Base-by-base conservation (phyloP, 371 early-diverging fungal genomes). In the Mucor plumbeus region DNA sequence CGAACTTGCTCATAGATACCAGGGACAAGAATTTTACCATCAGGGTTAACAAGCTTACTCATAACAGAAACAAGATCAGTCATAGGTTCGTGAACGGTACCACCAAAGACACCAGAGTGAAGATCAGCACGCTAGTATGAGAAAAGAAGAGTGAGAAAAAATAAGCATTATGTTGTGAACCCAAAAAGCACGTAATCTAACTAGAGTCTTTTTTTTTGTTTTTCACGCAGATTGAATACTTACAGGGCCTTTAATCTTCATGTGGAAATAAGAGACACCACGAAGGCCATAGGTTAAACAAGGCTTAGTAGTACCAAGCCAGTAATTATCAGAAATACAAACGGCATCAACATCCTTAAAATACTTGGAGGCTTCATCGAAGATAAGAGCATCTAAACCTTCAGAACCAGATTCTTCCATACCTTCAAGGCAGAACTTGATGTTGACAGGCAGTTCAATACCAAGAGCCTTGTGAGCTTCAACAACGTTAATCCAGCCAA, bases 251-350 rank as follows among this genome's bases (percentile, higher is more conserved):
- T 87, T 86, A 67, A 95, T 78, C 56, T 80, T 80, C 65, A 94
- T 59, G 67, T 87, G 87, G 87, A 92, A 97, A 83, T 95, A 95
- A 65, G 93, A 93, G 65, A 96, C 91, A 65, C 99, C 99, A 59
- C 99, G 95, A 57, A 98, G 91, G 64, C 99, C 99, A 76, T 97
- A 97, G 40, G 98, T 98, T 72, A 98, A 81, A 84, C 98, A 97
- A 50, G 99, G 99, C 85, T 94, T 97, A 69, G 82, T 90, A 54
- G 92, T 95, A 64, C 96, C 96, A 39, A 97, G 86, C 97, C 98
- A 97, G 85, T 96, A 91, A 87, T 98, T 98, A 86, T 98, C 99
- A 61, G 90, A 88, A 73, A 98, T 97, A 86, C 96, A 96, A 55
- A 97, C 96, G 65, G 89, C 91, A 80, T 98, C 99, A 5, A 94